These are phyloP conservation scores for peach (Prunus persica) DNA, from an alignment of 306 rosid species.

Conservation along the genomic window Prunus_persica_NCBIv2 NC_034010.1:12198501-12199000, in stretches of 20 bases:
- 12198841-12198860: conserved; percentile 70
- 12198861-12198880: conserved; percentile 88
- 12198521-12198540: too few relatives aligned
- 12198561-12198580: not conserved
- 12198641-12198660: not conserved
- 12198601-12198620: not conserved
- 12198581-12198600: not conserved
- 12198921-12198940: not conserved
- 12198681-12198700: not conserved
- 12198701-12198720: conserved; percentile 62
- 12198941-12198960: not conserved
- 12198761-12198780: conserved; percentile 79
- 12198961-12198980: not conserved
- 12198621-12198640: not conserved
- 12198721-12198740: conserved; percentile 93
- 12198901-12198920: not conserved
- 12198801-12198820: conserved; percentile 91
- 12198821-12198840: conserved; percentile 85
- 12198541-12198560: too few relatives aligned
- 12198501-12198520: too few relatives aligned
- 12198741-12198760: conserved; percentile 85
- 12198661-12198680: not conserved
- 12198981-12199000: not conserved
- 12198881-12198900: conserved; percentile 39
- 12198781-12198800: conserved; percentile 89